A percentile compares a stretch with the other conserved stretches of the same genome.
Conservation (phyloP, 1,284 basidiomycete genomes). For the Coniferiporia weirii region DNA sequence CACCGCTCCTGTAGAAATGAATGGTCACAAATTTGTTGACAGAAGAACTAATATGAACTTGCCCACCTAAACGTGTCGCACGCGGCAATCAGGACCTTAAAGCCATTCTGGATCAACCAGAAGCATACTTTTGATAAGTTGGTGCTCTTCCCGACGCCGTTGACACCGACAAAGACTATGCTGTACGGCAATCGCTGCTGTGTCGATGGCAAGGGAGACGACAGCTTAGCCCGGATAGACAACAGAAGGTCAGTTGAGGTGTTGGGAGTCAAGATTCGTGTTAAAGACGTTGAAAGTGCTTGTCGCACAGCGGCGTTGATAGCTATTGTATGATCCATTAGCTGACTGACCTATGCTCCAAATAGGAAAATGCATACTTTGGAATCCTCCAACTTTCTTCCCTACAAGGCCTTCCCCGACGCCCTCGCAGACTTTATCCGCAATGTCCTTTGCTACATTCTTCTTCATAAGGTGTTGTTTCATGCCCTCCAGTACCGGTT, state of each 20-base stretch:
- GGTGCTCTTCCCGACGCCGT: conserved; percentile 98
- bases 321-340: conserved; percentile 37
- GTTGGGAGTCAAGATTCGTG: conserved; percentile 92
- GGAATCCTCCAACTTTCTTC: conserved; percentile 83
- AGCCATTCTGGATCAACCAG: conserved; percentile 95
- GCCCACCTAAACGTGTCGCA: conserved; percentile 92
- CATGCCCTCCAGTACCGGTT: conserved; percentile 90
- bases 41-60: conserved; percentile 15
- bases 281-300: conserved; percentile 84
- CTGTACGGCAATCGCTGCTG: conserved; percentile 83
- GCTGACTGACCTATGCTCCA: conserved; percentile 7
- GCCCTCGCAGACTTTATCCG: conserved; percentile 90
- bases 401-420: conserved; percentile 88
- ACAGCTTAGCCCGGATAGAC: conserved; percentile 68
- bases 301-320: conserved; percentile 81
- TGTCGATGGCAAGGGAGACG: conserved; percentile 61
- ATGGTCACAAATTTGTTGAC: conserved; percentile 1
- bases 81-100: conserved; percentile 93
- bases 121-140: conserved; percentile 98
- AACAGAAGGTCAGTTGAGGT: conserved; percentile 94
- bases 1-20: conserved; percentile 65
- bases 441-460: conserved; percentile 95
- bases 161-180: conserved; percentile 98
- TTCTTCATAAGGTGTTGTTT: conserved; percentile 98
- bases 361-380: conserved; percentile 48